These are phyloP conservation scores for Suillus ampliporus DNA, from an alignment of 768 basidiomycete genomes.

Conservation along the genomic window DNA sequence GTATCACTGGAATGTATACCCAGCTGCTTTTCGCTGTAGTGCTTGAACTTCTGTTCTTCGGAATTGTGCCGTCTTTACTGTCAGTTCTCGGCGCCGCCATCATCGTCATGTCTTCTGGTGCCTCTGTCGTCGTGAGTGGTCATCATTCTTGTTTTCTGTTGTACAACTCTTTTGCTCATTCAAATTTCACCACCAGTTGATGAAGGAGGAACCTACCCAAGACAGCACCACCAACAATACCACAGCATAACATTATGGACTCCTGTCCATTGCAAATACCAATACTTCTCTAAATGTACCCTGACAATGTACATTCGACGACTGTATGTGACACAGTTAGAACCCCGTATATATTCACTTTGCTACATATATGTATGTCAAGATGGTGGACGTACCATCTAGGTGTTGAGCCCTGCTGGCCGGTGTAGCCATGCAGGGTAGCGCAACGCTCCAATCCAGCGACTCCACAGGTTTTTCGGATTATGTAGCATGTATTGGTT, in stretches of 20 bases:
- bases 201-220: no score
- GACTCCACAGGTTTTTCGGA: no score
- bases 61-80: slow-evolving; percentile 57
- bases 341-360: no score
- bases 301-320: no score
- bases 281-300: no score
- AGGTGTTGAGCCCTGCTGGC: no score
- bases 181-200: not conserved
- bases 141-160: not conserved
- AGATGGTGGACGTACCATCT: no score
- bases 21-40: slow-evolving; percentile 67
- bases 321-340: not conserved
- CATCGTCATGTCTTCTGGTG: slow-evolving; percentile 64
- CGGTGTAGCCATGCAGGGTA: no score
- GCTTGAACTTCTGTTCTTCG: slow-evolving; percentile 71
- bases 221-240: not conserved
- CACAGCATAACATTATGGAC: not conserved
- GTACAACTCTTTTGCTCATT: not conserved
- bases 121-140: slow-evolving; percentile 65
- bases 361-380: no score
- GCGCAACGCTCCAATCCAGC: no score
- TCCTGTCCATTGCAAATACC: not conserved
- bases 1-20: slow-evolving; percentile 63
- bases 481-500: no score
- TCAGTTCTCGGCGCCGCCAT: slow-evolving; percentile 67